A percentile compares a stretch with the other conserved stretches of the same genome.
These are phyloP conservation scores for Pterula multifida DNA, from an alignment of 1,284 basidiomycete genomes.

Conservation along the genomic window DNA sequence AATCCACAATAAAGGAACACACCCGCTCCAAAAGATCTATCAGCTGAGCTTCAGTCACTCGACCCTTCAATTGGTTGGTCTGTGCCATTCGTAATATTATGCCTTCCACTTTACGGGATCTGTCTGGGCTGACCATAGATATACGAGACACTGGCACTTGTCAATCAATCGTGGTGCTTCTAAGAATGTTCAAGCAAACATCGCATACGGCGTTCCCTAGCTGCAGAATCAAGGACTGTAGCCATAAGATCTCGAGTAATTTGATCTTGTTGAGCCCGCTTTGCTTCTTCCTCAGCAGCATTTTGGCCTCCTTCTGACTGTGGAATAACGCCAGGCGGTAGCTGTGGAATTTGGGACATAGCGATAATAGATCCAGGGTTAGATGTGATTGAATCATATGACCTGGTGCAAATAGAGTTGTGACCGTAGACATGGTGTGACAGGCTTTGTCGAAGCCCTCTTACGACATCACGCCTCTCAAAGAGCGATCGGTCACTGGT, in stretches of 20 bases:
- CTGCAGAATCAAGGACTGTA: constrained; percentile 79
- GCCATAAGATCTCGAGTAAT: constrained; percentile 74
- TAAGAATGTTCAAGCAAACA: not conserved
- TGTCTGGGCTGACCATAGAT: constrained; percentile 81
- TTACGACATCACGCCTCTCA: too few species aligned
- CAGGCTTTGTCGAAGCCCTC: too few species aligned
- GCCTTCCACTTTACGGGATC: constrained; percentile 79
- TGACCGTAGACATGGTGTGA: too few species aligned
- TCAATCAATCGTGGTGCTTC: not conserved
- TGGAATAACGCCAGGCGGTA: not conserved
- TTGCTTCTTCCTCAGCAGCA: constrained; percentile 41
- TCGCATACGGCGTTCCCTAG: constrained; percentile 83
- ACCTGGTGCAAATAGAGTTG: not conserved
- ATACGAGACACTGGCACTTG: constrained; percentile 52
- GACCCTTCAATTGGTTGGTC: constrained; percentile 78
- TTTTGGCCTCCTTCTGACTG: constrained; percentile 7
- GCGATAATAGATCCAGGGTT: not conserved
- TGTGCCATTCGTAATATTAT: constrained; percentile 88
- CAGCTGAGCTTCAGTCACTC: constrained; percentile 81
- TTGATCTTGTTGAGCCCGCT: constrained; percentile 56
- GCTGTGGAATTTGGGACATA: not conserved
- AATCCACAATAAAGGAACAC: constrained; percentile 12
- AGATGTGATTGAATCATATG: not conserved
- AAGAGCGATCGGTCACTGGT: too few species aligned
- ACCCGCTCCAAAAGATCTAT: constrained; percentile 93